phyloP scores from a whole-genome alignment of 495 filamentous ascomycete species.

The Aspergillus hancockii region DNA sequence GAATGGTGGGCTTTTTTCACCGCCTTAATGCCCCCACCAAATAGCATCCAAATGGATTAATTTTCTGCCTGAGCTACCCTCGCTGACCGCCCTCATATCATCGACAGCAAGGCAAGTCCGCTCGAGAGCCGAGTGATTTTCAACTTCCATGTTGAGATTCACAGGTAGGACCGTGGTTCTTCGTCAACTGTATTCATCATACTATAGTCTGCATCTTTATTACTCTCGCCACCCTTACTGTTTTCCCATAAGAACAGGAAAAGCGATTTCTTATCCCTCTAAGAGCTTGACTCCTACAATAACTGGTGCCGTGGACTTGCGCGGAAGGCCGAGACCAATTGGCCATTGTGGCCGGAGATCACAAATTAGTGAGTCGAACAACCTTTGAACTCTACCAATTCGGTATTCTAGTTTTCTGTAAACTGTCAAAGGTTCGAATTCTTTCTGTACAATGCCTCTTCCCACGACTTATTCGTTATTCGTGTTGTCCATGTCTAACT shows the following conservation, averaged over 20 bases:
- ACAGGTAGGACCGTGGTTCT: neutral
- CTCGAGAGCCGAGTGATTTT: neutral
- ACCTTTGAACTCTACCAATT: neutral
- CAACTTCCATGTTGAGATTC: neutral
- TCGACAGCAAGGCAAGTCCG: neutral
- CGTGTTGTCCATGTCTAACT: neutral
- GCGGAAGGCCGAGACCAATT: neutral
- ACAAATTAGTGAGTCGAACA: neutral
- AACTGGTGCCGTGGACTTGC: neutral
- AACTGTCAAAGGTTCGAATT: neutral
- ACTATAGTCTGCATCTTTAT: neutral
- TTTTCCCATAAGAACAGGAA: neutral
- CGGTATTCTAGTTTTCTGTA: neutral
- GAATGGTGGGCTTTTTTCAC: conserved; percentile 10
- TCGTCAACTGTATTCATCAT: neutral
- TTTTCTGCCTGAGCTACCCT: conserved; percentile 17
- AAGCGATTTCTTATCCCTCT: neutral
- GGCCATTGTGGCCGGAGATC: neutral
- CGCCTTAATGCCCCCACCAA: neutral
- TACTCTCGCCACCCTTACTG: neutral
- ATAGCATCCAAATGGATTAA: neutral
- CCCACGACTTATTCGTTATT: neutral
- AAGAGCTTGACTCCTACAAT: neutral
- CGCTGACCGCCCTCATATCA: conserved; percentile 16
- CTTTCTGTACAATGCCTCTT: neutral